phyloP scores from a whole-genome alignment of 2,329 filamentous ascomycete genomes.

The Conoideocrella luteorostrata region DNA sequence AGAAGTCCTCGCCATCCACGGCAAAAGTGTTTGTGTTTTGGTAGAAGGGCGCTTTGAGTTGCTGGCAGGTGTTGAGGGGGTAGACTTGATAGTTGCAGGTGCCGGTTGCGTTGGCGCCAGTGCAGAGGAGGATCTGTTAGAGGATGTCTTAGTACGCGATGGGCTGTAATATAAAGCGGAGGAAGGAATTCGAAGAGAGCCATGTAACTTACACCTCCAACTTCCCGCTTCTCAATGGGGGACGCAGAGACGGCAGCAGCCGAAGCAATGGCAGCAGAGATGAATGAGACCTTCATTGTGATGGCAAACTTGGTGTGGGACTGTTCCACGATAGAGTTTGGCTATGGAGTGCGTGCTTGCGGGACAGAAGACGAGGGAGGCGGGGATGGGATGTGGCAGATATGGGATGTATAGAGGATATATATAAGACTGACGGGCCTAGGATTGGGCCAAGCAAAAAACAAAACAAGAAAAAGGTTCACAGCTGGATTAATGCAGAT shows the following conservation, averaged over 20 bases:
- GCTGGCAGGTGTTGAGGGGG: constrained; percentile 37
- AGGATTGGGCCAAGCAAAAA: too few species aligned
- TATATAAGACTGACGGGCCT: too few species aligned
- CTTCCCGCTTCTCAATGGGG: constrained; percentile 32
- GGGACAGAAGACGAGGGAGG: too few species aligned
- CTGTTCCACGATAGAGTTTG: too few species aligned
- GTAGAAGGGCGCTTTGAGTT: constrained; percentile 34
- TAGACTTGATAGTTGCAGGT: constrained; percentile 38
- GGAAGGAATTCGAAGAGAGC: not conserved
- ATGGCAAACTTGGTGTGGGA: not conserved
- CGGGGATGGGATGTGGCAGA: too few species aligned
- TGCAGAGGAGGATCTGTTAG: constrained; percentile 43
- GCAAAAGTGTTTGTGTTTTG: constrained; percentile 43
- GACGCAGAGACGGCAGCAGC: constrained; percentile 18
- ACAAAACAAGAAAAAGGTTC: too few species aligned
- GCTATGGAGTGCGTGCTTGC: too few species aligned
- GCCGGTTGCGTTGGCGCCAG: constrained; percentile 42
- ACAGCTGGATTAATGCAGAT: too few species aligned
- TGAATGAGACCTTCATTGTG: constrained; percentile 24
- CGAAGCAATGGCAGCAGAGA: constrained; percentile 16
- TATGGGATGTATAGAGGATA: too few species aligned
- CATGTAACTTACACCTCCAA: constrained; percentile 42
- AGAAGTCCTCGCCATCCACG: constrained; percentile 42
- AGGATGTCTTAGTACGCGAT: too few species aligned
- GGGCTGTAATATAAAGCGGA: too few species aligned